Conservation (phyloP, 140 eudicot species). For the Flaveria floridana region DNA sequence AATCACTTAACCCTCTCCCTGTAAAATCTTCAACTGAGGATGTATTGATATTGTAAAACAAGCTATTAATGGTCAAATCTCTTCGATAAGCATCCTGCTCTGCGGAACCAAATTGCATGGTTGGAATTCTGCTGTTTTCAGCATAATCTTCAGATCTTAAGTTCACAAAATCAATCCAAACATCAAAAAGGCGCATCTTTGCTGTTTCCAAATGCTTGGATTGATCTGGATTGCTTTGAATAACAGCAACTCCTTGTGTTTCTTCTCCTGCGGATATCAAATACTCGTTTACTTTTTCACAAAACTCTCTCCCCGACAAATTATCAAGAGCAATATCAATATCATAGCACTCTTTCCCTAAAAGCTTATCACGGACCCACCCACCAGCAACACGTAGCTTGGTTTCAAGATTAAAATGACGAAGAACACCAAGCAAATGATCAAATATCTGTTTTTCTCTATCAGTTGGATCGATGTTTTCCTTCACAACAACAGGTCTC, state of each 20-base stretch:
- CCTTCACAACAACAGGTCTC: constrained; percentile 42
- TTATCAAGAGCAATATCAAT: constrained; percentile 29
- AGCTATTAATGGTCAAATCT: constrained; percentile 29
- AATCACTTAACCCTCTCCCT: constrained; percentile 12
- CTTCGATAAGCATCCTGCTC: constrained; percentile 25
- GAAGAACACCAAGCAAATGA: constrained; percentile 56
- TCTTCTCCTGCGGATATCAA: constrained; percentile 21
- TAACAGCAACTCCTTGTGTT: constrained; percentile 22
- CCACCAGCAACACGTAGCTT: constrained; percentile 76
- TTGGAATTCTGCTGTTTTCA: constrained; percentile 17
- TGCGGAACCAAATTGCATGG: constrained; percentile 18
- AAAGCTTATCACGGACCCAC: constrained; percentile 29
- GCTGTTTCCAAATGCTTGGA: constrained; percentile 28
- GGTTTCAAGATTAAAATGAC: constrained; percentile 56
- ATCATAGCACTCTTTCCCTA: constrained; percentile 30
- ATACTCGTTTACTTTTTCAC: constrained; percentile 24
- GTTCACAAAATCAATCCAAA: constrained; percentile 29
- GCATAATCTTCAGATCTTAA: constrained; percentile 22
- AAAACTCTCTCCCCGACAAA: constrained; percentile 28
- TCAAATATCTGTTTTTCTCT: constrained; percentile 66
- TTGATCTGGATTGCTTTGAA: constrained; percentile 23
- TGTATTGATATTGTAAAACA: constrained; percentile 23
- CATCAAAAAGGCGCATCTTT: constrained; percentile 8
- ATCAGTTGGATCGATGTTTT: constrained; percentile 49
- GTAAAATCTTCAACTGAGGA: constrained; percentile 21